Evolutionary conservation across 176 grass and related monocot genomes (phyloP).

Genomic region (Panicum miliaceum): DNA sequence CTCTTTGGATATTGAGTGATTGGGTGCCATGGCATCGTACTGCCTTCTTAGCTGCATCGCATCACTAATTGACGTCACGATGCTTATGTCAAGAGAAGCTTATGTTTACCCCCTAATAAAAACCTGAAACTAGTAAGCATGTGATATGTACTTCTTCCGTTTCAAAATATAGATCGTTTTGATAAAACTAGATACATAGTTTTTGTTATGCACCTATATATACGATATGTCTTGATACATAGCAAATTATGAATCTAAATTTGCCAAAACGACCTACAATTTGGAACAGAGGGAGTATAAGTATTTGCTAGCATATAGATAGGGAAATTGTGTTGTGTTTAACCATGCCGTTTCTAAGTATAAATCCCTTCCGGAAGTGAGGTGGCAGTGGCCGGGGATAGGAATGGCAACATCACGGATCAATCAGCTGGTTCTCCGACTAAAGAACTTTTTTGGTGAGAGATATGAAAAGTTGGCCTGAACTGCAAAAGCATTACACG

Average conservation of each 20-base stretch:
- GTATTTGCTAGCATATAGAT: not conserved
- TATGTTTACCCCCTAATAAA: not conserved
- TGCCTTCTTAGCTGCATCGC: constrained; percentile 18
- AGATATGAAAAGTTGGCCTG: not conserved
- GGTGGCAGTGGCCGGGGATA: not conserved
- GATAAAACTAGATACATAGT: too few species aligned
- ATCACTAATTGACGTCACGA: not conserved
- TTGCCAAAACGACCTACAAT: too few species aligned
- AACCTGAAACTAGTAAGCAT: not conserved
- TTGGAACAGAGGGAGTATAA: too few species aligned
- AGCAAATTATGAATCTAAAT: too few species aligned
- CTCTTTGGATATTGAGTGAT: not conserved
- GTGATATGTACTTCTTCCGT: not conserved
- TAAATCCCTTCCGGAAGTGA: not conserved
- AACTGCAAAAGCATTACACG: not conserved
- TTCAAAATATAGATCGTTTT: too few species aligned
- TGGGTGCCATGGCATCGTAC: not conserved
- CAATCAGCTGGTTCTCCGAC: not conserved
- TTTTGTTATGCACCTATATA: too few species aligned
- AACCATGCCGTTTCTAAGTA: not conserved
- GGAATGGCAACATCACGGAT: not conserved
- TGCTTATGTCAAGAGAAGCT: not conserved
- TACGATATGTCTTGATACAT: too few species aligned
- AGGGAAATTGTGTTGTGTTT: not conserved
- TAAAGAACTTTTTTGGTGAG: too few species aligned